These are phyloP conservation scores for Yarrowia bubula DNA, from an alignment of 805 yeast species.

Conservation along the genomic window DNA sequence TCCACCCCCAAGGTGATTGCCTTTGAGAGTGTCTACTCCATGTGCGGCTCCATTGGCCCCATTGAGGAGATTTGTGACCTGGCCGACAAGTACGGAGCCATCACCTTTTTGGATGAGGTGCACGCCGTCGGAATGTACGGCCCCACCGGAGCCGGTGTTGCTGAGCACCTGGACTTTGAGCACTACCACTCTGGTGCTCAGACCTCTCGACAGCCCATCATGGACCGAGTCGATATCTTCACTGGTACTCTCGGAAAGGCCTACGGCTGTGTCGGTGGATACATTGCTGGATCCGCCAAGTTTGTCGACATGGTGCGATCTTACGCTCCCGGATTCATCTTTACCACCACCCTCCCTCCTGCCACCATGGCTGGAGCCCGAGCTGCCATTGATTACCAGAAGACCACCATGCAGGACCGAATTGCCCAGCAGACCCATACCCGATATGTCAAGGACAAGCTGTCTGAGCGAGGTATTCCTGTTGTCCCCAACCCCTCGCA, in stretches of 20 bases:
- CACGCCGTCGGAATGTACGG: constrained; percentile 99
- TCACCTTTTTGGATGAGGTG: constrained; percentile 96
- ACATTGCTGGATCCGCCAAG: constrained; percentile 81
- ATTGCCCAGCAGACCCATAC: constrained; percentile 82
- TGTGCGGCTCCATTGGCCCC: constrained; percentile 98
- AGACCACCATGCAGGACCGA: constrained; percentile 73
- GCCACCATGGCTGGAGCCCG: constrained; percentile 94
- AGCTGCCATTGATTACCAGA: constrained; percentile 81
- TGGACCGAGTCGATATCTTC: constrained; percentile 91
- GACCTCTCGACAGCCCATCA: constrained; percentile 54
- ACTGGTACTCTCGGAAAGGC: constrained; percentile 98
- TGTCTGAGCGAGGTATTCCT: constrained; percentile 76
- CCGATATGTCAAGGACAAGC: constrained; percentile 72
- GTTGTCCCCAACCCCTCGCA: constrained; percentile 97
- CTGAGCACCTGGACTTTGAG: constrained; percentile 91
- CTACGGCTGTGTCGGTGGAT: constrained; percentile 96
- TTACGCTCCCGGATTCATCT: constrained; percentile 94
- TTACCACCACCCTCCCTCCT: constrained; percentile 97
- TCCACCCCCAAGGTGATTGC: constrained; percentile 94
- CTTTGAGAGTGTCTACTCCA: constrained; percentile 94
- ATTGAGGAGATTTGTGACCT: constrained; percentile 88
- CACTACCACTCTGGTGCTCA: constrained; percentile 67
- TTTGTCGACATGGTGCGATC: constrained; percentile 95
- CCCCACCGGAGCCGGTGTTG: constrained; percentile 99
- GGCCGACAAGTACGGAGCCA: constrained; percentile 96